Evolutionary conservation across 352 stramenopile genomes (phyloP), one percentile per base, ranked within the genome.

Genomic region (Pythium biforme): DNA sequence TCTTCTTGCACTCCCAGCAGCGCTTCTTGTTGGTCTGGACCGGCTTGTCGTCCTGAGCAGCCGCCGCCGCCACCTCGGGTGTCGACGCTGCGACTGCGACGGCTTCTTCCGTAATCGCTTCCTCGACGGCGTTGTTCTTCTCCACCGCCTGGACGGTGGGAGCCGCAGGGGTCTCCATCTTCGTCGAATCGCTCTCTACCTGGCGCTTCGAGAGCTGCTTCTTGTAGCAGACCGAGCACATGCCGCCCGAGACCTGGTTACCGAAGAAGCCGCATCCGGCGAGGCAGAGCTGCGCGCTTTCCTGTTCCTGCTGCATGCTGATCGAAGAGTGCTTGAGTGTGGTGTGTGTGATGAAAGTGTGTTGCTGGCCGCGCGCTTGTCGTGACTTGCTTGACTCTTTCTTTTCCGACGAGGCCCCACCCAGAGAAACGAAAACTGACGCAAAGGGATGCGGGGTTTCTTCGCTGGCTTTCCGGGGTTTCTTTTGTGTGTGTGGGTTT

Each of bases 1-100:
- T 97, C 74, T 96, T 96, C 74, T 90, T 93, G 79, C 90, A 97
- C 59, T 92, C 81, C 77, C 86, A 96, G 79, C 90, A 97, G 26
- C 86, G 82, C 64, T 92, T 94, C 61, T 90, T 88, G 74, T 96
- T 97, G 73, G 92, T 96, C 76, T 97, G 90, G 47, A 92, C 74
- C 23, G 69, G 62, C 49, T 79, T 82, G 20, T 74, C 72, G 5
- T 72, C 61, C 12, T 69, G 51, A 0, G 73, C 71, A 6, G 75
- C 76, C 31, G 57, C 55, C 0, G 64, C 37, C 19, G 53, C 57
- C 7, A 39, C 64, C 6, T 67, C 64, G 11, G 59, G 50, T 0
- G 41, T 52, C 9, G 55, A 41, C 20, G 26, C n/a, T 10, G 31
- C 50, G 8, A 41, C 62, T 29, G 34, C 51, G 1, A 25, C 46